Conservation (phyloP, 495 filamentous ascomycete species). For the Neurospora sp. region DNA sequence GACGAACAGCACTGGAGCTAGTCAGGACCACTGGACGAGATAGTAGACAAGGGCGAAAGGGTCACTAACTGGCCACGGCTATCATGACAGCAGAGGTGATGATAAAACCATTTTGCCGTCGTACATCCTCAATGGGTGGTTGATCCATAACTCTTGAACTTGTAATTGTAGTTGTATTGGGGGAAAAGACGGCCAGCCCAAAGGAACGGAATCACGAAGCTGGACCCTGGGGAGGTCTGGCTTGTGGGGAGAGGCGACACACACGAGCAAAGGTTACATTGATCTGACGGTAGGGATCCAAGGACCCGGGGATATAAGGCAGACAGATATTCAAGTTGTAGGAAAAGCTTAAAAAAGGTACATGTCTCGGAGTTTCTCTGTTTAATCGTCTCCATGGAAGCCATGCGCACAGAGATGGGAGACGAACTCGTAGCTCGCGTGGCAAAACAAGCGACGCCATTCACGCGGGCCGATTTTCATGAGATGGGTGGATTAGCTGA, state of each 20-base stretch:
- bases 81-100: constrained; percentile 9
- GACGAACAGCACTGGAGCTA: constrained; percentile 17
- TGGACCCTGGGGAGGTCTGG: background rate
- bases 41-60: background rate
- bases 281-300: background rate
- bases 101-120: constrained; percentile 6
- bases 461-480: background rate
- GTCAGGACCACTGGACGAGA: background rate
- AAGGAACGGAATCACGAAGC: background rate
- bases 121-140: background rate
- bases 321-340: background rate
- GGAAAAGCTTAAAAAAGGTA: background rate
- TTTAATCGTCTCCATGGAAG: too few species aligned
- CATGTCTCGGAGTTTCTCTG: too few species aligned
- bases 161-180: background rate
- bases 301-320: background rate
- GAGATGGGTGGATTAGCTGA: background rate
- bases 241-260: background rate
- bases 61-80: constrained; percentile 5
- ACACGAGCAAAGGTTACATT: background rate
- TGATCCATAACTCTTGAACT: background rate
- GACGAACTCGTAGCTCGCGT: background rate
- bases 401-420: background rate
- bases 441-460: background rate
- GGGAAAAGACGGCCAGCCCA: background rate